These are phyloP conservation scores for Ramaria sp. DNA, from an alignment of 768 basidiomycete genomes.

Conservation along the genomic window DNA sequence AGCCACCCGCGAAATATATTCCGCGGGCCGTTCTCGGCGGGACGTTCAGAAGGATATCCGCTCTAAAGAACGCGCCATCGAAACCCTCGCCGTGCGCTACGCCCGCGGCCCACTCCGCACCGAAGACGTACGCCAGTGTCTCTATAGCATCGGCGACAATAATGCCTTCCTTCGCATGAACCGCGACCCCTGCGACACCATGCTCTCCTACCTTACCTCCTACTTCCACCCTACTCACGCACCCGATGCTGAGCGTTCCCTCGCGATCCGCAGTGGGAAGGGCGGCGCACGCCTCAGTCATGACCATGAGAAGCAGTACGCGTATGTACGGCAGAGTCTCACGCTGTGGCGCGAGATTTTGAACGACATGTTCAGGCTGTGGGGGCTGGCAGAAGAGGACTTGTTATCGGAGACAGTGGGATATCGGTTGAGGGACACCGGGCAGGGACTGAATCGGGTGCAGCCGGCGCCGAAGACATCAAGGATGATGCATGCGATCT, in stretches of 20 bases:
- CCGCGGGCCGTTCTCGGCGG: slow-evolving; percentile 57
- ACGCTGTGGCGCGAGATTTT: slow-evolving; percentile 82
- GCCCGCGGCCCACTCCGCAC: slow-evolving; percentile 40
- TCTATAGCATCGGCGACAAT: slow-evolving; percentile 86
- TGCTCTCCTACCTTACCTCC: slow-evolving; percentile 67
- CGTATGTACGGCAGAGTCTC: slow-evolving; percentile 77
- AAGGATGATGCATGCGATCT: slow-evolving; percentile 82
- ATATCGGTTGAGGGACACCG: slow-evolving; percentile 80
- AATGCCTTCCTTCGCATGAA: slow-evolving; percentile 81
- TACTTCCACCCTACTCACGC: slow-evolving; percentile 68
- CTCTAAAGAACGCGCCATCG: slow-evolving; percentile 76
- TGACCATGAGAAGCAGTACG: slow-evolving; percentile 76
- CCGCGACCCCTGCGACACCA: slow-evolving; percentile 78
- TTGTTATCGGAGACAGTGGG: slow-evolving; percentile 61
- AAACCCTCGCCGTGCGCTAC: slow-evolving; percentile 56
- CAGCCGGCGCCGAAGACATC: slow-evolving; percentile 81
- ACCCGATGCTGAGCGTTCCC: slow-evolving; percentile 49
- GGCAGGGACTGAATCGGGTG: slow-evolving; percentile 84
- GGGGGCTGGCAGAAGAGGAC: slow-evolving; percentile 74
- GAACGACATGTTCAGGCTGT: slow-evolving; percentile 84
- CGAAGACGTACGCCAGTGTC: slow-evolving; percentile 62
- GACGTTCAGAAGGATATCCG: slow-evolving; percentile 83
- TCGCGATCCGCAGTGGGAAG: slow-evolving; percentile 74
- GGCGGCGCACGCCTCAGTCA: slow-evolving; percentile 74
- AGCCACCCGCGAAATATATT: slow-evolving; percentile 75